These are phyloP conservation scores for Cercospora canescens DNA, from an alignment of 2,329 filamentous ascomycete species.

Conservation along the genomic window DNA sequence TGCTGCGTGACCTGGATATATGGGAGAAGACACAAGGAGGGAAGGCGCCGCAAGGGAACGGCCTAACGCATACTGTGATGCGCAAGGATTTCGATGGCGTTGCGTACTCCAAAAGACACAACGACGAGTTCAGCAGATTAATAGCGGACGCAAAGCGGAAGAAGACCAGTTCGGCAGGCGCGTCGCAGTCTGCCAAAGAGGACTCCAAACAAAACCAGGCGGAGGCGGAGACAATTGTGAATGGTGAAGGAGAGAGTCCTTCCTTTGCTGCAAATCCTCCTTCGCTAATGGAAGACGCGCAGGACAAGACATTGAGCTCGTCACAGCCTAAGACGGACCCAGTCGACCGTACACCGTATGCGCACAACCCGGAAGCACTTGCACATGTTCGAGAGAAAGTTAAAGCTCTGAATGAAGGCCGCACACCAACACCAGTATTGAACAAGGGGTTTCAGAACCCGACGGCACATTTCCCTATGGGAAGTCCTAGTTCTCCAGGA, in stretches of 20 bases:
- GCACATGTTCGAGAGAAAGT: slow-evolving; percentile 30
- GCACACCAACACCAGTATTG: slow-evolving; percentile 20
- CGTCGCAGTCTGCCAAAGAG: slow-evolving; percentile 14
- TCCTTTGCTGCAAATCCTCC: slow-evolving; percentile 1
- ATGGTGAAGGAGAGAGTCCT: slow-evolving; percentile 22
- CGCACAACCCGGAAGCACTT: slow-evolving; percentile 28
- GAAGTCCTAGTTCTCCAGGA: not conserved
- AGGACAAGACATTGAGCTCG: not conserved
- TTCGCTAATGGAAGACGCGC: slow-evolving; percentile 10
- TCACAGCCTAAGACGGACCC: not conserved
- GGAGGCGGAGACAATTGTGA: slow-evolving; percentile 12
- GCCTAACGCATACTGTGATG: slow-evolving; percentile 58
- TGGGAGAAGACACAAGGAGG: slow-evolving; percentile 86
- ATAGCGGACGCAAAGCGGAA: slow-evolving; percentile 72
- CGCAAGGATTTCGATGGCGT: slow-evolving; percentile 85
- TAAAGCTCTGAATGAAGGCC: slow-evolving; percentile 23
- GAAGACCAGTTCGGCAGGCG: slow-evolving; percentile 35
- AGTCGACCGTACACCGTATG: slow-evolving; percentile 25
- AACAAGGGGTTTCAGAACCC: slow-evolving; percentile 25
- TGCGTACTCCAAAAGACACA: slow-evolving; percentile 73
- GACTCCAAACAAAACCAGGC: not conserved
- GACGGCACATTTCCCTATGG: not conserved
- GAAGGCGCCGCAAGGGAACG: slow-evolving; percentile 47
- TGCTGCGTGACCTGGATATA: slow-evolving; percentile 75
- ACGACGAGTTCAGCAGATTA: slow-evolving; percentile 72